Evolutionary conservation across 177 flowering plant species (phyloP).

Genomic region (Vitis hybrid): DNA sequence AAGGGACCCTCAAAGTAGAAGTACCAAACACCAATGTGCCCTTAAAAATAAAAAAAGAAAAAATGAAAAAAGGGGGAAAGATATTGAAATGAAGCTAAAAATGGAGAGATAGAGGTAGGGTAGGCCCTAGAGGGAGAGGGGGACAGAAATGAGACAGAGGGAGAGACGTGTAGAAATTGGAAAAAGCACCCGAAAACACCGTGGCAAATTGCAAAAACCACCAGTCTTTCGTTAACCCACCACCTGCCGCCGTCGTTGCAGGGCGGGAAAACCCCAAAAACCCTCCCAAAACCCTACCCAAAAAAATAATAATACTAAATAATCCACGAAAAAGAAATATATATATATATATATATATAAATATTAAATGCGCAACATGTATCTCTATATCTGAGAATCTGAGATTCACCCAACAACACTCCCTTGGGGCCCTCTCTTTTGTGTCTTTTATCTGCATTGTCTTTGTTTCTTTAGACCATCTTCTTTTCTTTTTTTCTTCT

Average conservation of each 20-base stretch:
- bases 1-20: too few species aligned
- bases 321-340: neutral
- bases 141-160: too few species aligned
- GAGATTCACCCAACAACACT: constrained; percentile 2
- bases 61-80: neutral
- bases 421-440: constrained; percentile 25
- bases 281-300: neutral
- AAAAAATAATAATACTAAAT: neutral
- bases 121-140: too few species aligned
- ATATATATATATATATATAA: neutral
- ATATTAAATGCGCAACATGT: neutral
- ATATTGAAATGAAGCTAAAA: too few species aligned
- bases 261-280: constrained; percentile 13
- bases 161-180: neutral
- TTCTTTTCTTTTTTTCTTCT: neutral
- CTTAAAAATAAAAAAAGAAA: neutral
- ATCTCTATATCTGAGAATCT: constrained; percentile 13
- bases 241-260: constrained; percentile 33
- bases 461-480: constrained; percentile 14
- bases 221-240: constrained; percentile 3
- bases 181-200: constrained; percentile 18
- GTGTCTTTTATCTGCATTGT: constrained; percentile 32
- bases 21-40: too few species aligned
- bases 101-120: too few species aligned
- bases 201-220: constrained; percentile 7